Evolutionary conservation across 805 yeast species (phyloP), one percentile per base, ranked within the genome.

Genomic region (Candida pini): DNA sequence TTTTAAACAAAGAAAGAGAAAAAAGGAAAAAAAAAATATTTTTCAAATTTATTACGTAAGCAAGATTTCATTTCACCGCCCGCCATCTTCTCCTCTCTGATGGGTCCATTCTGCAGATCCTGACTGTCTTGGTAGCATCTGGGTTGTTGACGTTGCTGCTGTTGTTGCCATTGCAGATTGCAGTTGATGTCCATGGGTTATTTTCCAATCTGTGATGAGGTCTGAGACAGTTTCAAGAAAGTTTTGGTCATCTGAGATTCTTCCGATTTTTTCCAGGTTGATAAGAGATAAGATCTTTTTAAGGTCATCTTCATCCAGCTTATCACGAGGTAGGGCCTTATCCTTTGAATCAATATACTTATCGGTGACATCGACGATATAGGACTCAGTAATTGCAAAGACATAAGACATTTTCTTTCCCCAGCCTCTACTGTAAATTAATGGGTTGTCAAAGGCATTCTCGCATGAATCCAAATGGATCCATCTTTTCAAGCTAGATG

Each of bases 371-470:
- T 90, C 97, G 1, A 64, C 55, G 2, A 79, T 65, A 23, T 87
- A 87, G 26, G 66, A 65, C 9, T 66, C 66, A 30, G 78, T 70
- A 35, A 81, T 69, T 0, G 86, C 96, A 36, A 90, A 62, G 2
- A 78, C 82, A 58, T 85, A 87, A 34, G 95, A 82, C 97, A 90
- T 90, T 40, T 76, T 76, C 60, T 90, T 90, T 21, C 90, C 94
- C 97, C 97, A 89, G 28, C 94, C 95, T 26, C 71, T 67, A 31
- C 80, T 72, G 51, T 89, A 89, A 12, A 88, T 62, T 16, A 65
- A 54, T 0, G 97, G 97, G 40, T 85, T 75, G 56, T 90, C 95
- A 59, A 69, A 87, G 0, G 89, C 78, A 31, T 76, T 80, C 48
- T 89, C 97, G 55, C 97, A 90, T 7, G 86, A 74, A 50, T 89